A percentile compares a stretch with the other conserved stretches of the same genome.
Conservation (phyloP, 345 rosid species). For the Populus nigra region DNA sequence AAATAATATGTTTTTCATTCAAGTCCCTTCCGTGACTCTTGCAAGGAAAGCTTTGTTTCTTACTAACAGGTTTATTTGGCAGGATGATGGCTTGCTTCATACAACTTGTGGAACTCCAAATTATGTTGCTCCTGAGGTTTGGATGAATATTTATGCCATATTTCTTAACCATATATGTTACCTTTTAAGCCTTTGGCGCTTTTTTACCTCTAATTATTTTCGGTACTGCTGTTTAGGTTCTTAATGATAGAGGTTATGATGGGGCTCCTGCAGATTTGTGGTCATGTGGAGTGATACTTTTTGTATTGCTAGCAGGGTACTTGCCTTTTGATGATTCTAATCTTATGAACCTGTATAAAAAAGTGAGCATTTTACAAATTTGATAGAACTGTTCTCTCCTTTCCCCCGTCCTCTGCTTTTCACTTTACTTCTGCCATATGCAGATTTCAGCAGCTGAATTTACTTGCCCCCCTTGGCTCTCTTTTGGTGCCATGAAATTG, state of each 20-base stretch:
- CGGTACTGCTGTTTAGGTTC: slow-evolving; percentile 57
- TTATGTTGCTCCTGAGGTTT: slow-evolving; percentile 97
- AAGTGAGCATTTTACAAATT: slow-evolving; percentile 59
- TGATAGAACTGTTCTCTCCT: slow-evolving; percentile 8
- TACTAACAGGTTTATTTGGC: slow-evolving; percentile 17
- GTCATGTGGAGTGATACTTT: slow-evolving; percentile 98
- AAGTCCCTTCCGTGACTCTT: not conserved
- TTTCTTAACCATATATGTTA: not conserved
- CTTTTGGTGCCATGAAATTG: slow-evolving; percentile 77
- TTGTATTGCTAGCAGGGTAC: slow-evolving; percentile 95
- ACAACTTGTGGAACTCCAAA: slow-evolving; percentile 97
- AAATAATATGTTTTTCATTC: not conserved
- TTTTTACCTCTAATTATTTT: not conserved
- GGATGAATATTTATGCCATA: slow-evolving; percentile 20
- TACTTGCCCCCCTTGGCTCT: slow-evolving; percentile 93
- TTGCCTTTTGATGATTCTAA: slow-evolving; percentile 99
- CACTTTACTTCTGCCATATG: slow-evolving; percentile 10
- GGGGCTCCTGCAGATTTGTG: slow-evolving; percentile 97
- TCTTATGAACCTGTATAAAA: slow-evolving; percentile 89
- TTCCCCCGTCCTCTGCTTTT: slow-evolving; percentile 16
- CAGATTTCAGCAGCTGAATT: slow-evolving; percentile 95
- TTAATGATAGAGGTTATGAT: slow-evolving; percentile 89
- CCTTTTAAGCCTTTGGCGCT: not conserved
- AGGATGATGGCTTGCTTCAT: slow-evolving; percentile 98
- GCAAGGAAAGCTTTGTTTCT: slow-evolving; percentile 11